Conservation (phyloP, 306 rosid species). For the Potentilla sterilis region DNA sequence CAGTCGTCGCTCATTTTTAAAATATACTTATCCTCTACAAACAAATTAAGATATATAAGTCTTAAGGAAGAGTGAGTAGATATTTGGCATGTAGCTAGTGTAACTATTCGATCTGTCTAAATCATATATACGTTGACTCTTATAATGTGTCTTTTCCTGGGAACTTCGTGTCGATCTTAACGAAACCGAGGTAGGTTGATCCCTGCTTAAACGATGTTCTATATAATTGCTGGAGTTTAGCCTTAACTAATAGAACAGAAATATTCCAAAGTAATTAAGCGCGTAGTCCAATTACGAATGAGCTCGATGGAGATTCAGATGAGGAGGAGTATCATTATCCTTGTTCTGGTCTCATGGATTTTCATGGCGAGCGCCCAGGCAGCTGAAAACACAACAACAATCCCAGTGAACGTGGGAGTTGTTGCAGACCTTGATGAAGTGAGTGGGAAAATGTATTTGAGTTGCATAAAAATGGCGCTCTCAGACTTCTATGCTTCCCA, state of each 20-base stretch:
- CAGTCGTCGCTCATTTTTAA: not conserved
- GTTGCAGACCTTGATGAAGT: not conserved
- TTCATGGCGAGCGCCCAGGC: not conserved
- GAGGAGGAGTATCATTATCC: not conserved
- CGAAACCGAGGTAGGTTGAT: not conserved
- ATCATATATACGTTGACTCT: not conserved
- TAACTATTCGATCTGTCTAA: not conserved
- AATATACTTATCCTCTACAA: not conserved
- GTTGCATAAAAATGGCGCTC: slow-evolving; percentile 20
- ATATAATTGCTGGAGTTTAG: not conserved
- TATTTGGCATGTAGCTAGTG: no score
- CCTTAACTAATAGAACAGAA: not conserved
- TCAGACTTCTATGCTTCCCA: slow-evolving; percentile 18
- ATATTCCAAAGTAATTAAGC: not conserved
- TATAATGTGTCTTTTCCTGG: not conserved
- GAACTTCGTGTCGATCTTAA: not conserved
- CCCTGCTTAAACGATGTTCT: not conserved
- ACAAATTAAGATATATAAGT: not conserved
- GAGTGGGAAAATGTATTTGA: slow-evolving; percentile 18
- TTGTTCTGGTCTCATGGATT: not conserved
- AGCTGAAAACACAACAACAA: not conserved
- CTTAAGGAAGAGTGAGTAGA: not conserved
- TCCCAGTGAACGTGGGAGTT: slow-evolving; percentile 11
- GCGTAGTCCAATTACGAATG: not conserved
- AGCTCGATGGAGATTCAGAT: not conserved